Evolutionary conservation across 2,329 filamentous ascomycete species (phyloP).

Genomic region (Fusarium sp.): DNA sequence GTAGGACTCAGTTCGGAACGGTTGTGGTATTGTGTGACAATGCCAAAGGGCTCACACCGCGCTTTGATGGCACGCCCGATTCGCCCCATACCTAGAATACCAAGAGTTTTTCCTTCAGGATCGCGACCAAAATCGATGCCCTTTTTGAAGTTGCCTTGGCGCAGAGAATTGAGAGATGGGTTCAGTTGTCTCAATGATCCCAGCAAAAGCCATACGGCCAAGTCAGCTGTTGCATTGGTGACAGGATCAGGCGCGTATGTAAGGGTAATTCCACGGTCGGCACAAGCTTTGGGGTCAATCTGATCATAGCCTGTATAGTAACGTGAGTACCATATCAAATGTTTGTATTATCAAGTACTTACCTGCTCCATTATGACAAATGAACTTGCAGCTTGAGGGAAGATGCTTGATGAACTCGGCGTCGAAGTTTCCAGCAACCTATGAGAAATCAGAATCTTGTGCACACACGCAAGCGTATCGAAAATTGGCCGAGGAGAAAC

Average conservation of each 20-base stretch:
- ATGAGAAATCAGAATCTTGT: background rate
- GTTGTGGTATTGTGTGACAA: slow-evolving; percentile 73
- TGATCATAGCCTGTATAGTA: slow-evolving; percentile 74
- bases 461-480: too few relatives aligned
- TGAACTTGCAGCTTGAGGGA: slow-evolving; percentile 58
- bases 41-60: slow-evolving; percentile 68
- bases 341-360: background rate
- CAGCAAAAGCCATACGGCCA: slow-evolving; percentile 78
- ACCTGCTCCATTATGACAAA: slow-evolving; percentile 57
- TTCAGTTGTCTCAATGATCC: slow-evolving; percentile 78
- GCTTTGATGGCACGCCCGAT: slow-evolving; percentile 67
- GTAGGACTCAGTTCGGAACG: slow-evolving; percentile 55
- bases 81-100: slow-evolving; percentile 73
- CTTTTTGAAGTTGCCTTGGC: slow-evolving; percentile 70
- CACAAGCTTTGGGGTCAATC: slow-evolving; percentile 75
- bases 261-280: slow-evolving; percentile 65
- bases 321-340: fast-evolving
- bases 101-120: slow-evolving; percentile 74
- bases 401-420: slow-evolving; percentile 32
- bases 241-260: slow-evolving; percentile 78
- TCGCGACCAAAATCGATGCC: slow-evolving; percentile 74
- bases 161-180: slow-evolving; percentile 69
- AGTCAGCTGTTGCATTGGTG: slow-evolving; percentile 79
- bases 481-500: background rate
- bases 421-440: slow-evolving; percentile 40